Conservation (phyloP, 202 grass and related monocot species). For the Carex arenaria region DNA sequence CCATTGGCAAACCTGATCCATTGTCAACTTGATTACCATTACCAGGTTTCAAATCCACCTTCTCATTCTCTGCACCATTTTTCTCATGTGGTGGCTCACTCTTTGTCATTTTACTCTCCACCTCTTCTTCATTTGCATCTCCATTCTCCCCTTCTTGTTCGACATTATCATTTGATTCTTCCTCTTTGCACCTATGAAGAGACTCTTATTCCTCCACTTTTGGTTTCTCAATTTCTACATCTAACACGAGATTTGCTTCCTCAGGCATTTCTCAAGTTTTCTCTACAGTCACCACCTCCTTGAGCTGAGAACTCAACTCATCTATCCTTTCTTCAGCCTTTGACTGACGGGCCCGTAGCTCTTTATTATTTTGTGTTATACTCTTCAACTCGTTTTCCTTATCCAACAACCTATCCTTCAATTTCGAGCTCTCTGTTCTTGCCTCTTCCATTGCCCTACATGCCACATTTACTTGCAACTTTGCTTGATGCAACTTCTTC, state of each 20-base stretch:
- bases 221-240: conserved; percentile 19
- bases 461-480: conserved; percentile 34
- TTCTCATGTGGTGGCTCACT: conserved; percentile 22
- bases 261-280: conserved; percentile 42
- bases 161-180: conserved; percentile 30
- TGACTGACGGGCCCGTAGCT: conserved; percentile 56
- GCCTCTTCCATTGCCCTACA: conserved; percentile 47
- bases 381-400: conserved; percentile 85
- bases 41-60: conserved; percentile 29
- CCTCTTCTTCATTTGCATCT: conserved; percentile 12
- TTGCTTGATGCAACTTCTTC: conserved; percentile 36
- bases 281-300: conserved; percentile 53
- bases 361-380: conserved; percentile 76
- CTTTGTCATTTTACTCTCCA: conserved; percentile 29
- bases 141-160: conserved; percentile 26
- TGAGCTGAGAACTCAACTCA: conserved; percentile 56
- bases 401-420: conserved; percentile 80
- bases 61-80: conserved; percentile 39
- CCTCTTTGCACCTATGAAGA: conserved; percentile 17
- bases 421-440: conserved; percentile 48
- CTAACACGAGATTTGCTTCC: conserved; percentile 25
- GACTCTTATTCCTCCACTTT: conserved; percentile 25
- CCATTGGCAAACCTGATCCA: conserved; percentile 27
- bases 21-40: conserved; percentile 32
- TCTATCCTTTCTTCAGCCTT: conserved; percentile 68